phyloP scores from a whole-genome alignment of 2,329 filamentous ascomycete species.

The Monilinia laxa region DNA sequence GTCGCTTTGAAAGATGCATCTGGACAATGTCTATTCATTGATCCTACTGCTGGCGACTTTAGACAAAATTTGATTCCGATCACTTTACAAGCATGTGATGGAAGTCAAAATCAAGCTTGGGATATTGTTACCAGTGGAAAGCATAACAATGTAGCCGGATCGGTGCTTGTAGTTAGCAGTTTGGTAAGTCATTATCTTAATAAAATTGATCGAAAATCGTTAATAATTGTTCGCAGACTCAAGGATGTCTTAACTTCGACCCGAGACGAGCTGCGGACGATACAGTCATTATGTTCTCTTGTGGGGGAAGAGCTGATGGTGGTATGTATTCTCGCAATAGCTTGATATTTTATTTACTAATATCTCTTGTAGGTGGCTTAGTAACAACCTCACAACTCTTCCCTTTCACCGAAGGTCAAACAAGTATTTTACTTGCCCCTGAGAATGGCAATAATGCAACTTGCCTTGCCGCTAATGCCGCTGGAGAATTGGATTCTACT shows the following conservation, averaged over 20 bases:
- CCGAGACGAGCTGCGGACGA: slow-evolving; percentile 51
- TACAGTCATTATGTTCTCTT: slow-evolving; percentile 58
- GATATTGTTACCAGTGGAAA: slow-evolving; percentile 50
- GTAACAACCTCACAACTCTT: slow-evolving; percentile 49
- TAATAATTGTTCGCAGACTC: slow-evolving; percentile 43
- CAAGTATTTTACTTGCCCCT: slow-evolving; percentile 48
- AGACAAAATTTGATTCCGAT: slow-evolving; percentile 48
- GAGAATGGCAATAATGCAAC: slow-evolving; percentile 46
- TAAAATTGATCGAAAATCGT: neutral
- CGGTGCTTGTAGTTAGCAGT: slow-evolving; percentile 55
- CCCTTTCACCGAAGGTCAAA: slow-evolving; percentile 44
- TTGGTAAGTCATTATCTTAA: slow-evolving; percentile 41
- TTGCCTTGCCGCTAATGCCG: slow-evolving; percentile 44
- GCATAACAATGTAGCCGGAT: slow-evolving; percentile 50
- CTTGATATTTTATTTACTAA: neutral
- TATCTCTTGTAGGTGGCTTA: slow-evolving; percentile 32
- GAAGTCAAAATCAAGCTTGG: slow-evolving; percentile 46
- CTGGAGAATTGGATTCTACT: slow-evolving; percentile 31
- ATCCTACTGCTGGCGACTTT: slow-evolving; percentile 48
- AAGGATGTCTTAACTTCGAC: slow-evolving; percentile 60
- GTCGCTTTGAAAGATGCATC: slow-evolving; percentile 46
- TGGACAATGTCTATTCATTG: slow-evolving; percentile 46
- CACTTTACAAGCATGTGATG: slow-evolving; percentile 45
- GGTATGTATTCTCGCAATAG: slow-evolving; percentile 23
- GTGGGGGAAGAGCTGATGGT: slow-evolving; percentile 58